Evolutionary conservation across 805 yeast species (phyloP), one percentile per base, ranked within the genome.

Genomic region (Candida alai): DNA sequence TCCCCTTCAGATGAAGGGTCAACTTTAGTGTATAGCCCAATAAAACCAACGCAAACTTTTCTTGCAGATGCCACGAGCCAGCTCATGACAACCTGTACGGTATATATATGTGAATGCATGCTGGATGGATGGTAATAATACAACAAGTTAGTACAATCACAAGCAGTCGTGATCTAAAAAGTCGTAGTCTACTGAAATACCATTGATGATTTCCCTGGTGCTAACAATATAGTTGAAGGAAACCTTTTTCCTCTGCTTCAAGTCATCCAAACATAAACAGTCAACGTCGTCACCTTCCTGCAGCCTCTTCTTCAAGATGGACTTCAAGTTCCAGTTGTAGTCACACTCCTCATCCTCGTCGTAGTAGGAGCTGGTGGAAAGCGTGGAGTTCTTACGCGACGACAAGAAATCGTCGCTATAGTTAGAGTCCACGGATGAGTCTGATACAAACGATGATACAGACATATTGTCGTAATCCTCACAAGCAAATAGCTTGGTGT

Each of bases 171-270:
- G 54, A 44, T 66, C 72, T 39, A 66, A 51, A 36, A 56, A 63
- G 42, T 62, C 63, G 44, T 66, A 68, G 45, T 71, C 76, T 39
- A 62, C 57, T 18, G 62, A 52, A 19, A 58, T 57, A 14, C 68
- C 72, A 38, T 65, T 70, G 36, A 69, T 55, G 24, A 65, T 62
- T 44, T 70, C 75, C 36, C 77, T 56, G 6, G 70, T 60, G 35
- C 61, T 66, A 32, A 71, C 60, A 21, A 64, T 59, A 44, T 52
- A 55, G 39, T 59, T 61, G 43, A 72, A 72, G 25, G 64, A 58
- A 6, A 72, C 76, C 28, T 51, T 56, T 38, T 60, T 55, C 27
- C 23, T 28, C 26, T 9, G 22, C 5, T 24, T 26, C 19, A 24
- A 25, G 17, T 26, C 17, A 18, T 20, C 18, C 14, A 20, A 21